Conservation (phyloP, 2,329 filamentous ascomycete genomes). For the Seiridium unicorne region DNA sequence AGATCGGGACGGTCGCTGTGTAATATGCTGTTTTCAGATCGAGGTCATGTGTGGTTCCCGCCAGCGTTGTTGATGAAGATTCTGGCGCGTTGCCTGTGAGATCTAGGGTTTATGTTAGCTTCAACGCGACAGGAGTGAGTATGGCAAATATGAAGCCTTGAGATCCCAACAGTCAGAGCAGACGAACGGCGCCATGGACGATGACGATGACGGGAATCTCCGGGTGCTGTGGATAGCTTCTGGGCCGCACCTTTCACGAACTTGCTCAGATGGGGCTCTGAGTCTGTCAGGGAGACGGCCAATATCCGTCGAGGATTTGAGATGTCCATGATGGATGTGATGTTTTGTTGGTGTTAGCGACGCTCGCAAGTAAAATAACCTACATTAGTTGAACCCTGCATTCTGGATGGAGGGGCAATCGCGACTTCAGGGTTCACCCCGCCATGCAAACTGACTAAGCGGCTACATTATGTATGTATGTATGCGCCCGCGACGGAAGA, state of each 20-base stretch:
- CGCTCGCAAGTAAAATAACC: not conserved
- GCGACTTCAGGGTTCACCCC: constrained; percentile 10
- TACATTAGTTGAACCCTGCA: constrained; percentile 4
- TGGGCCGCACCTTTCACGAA: constrained; percentile 50
- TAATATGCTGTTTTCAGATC: constrained; percentile 61
- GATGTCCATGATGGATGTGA: constrained; percentile 37
- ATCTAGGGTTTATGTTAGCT: constrained; percentile 33
- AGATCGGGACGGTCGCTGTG: constrained; percentile 58
- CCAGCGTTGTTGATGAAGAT: constrained; percentile 41
- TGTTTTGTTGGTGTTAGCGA: constrained; percentile 3
- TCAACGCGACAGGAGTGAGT: not conserved
- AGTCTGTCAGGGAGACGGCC: constrained; percentile 50
- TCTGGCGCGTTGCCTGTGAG: constrained; percentile 48
- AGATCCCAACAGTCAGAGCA: not conserved
- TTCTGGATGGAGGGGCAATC: constrained; percentile 9
- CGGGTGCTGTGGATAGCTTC: not conserved
- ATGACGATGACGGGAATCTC: not conserved
- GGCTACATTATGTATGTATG: not conserved
- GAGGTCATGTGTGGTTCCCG: constrained; percentile 59
- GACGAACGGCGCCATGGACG: not conserved
- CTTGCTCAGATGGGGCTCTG: constrained; percentile 42
- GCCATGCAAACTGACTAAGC: constrained; percentile 6
- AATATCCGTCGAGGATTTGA: constrained; percentile 56
- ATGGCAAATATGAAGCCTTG: too few species aligned
- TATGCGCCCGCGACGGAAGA: not conserved